Evolutionary conservation across 148 eudicot species (phyloP), one percentile per base, ranked within the genome.

Genomic region (Arctostaphylos glauca): DNA sequence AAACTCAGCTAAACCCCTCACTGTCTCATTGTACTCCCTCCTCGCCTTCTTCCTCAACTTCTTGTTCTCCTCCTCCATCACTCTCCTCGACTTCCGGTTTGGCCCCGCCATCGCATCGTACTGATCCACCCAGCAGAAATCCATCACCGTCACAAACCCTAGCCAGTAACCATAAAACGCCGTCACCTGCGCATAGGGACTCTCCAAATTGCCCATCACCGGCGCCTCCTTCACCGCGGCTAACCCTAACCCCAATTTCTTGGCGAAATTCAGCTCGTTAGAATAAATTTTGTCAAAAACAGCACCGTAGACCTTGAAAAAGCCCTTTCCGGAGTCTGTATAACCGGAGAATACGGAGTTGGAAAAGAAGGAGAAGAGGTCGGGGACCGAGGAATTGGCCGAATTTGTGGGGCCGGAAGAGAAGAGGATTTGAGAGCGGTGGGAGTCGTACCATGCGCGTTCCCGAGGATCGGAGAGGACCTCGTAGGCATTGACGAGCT

Each of bases 41-140:
- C 79, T 92, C 3, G 97, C 99, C 89, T 94, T 96, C 85, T 90
- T 93, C 92, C 98, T 94, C 81, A 89, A 5, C 86, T 96, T 96
- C 90, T 91, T 96, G 84, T 96, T 96, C 88, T 96, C 99, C 64
- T 96, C 99, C 91, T 96, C 99, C 99, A 96, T 94, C 82, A 91
- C 68, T 90, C 99, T 83, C 91, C 99, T 94, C 80, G 88, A 81
- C 87, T 88, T 92, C 85, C 99, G 82, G 81, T 89, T 88, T 71
- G 41, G 75, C 87, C 99, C 99, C 0, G 91, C 89, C 80, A 87
- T 88, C 7, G 88, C 93, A 87, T 94, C 93, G 80, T 88, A 96
- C 90, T 92, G 85, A 82, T 89, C 95, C 66, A 84, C 93, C 99
- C 99, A 96, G 58, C 90, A 91, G 84, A 94, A 96, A 83, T 96